phyloP scores from a whole-genome alignment of 495 filamentous ascomycete species.

The Penicillium angulare region DNA sequence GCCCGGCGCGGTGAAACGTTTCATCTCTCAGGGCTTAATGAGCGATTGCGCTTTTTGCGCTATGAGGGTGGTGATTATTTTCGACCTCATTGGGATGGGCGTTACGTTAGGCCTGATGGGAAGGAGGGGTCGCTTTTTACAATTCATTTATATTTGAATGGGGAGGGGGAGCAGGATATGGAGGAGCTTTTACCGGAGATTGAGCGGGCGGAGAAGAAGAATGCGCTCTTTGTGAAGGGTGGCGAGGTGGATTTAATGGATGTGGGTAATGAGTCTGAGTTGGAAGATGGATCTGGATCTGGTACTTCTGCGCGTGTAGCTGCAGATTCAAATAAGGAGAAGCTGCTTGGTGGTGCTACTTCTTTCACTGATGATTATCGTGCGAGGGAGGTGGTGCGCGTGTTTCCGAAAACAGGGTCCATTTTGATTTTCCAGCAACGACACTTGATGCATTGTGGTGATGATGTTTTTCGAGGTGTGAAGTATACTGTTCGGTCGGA shows the following conservation, averaged over 20 bases:
- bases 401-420: slow-evolving; percentile 67
- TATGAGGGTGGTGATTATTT: slow-evolving; percentile 80
- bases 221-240: slow-evolving; percentile 7
- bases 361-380: slow-evolving; percentile 53
- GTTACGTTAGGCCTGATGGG: slow-evolving; percentile 59
- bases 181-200: slow-evolving; percentile 27
- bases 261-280: not conserved
- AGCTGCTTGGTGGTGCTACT: slow-evolving; percentile 58
- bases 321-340: not conserved
- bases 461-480: slow-evolving; percentile 65
- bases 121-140: slow-evolving; percentile 67
- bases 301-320: not conserved
- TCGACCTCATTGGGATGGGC: slow-evolving; percentile 71
- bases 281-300: not conserved
- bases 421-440: slow-evolving; percentile 78
- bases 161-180: slow-evolving; percentile 47
- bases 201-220: slow-evolving; percentile 14
- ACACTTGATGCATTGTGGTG: slow-evolving; percentile 67
- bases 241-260: slow-evolving; percentile 14
- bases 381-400: slow-evolving; percentile 48
- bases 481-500: slow-evolving; percentile 81
- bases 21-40: slow-evolving; percentile 63
- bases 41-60: slow-evolving; percentile 76
- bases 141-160: slow-evolving; percentile 81
- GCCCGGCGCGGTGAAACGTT: slow-evolving; percentile 48